These are phyloP conservation scores for Aspergillus oerlinghausenensis DNA, from an alignment of 2,329 filamentous ascomycete species.

Conservation along the genomic window DNA sequence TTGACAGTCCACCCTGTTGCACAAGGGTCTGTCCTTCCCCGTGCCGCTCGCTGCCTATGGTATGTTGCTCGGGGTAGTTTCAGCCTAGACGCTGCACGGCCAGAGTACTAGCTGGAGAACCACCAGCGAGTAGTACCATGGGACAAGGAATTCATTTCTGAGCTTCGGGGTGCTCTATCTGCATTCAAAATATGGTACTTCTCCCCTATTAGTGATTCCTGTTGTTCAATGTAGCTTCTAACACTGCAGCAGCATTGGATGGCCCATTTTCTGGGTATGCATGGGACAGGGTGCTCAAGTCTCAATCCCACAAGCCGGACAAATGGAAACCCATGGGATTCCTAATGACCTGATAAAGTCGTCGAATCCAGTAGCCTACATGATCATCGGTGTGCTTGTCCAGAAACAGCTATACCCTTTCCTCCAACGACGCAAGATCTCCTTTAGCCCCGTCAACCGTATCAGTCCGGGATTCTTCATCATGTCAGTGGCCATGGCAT, in stretches of 20 bases:
- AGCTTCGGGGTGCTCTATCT: background rate
- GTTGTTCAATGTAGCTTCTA: background rate
- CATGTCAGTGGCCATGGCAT: constrained; percentile 50
- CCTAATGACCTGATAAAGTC: constrained; percentile 59
- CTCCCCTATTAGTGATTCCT: background rate
- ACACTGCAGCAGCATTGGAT: constrained; percentile 1
- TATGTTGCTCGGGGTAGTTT: background rate
- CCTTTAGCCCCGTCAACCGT: constrained; percentile 54
- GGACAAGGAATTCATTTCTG: constrained; percentile 1
- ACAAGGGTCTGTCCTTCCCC: background rate
- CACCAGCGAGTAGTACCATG: background rate
- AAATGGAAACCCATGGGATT: constrained; percentile 50
- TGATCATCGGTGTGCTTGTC: constrained; percentile 54
- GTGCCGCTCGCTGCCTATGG: background rate
- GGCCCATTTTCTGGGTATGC: constrained; percentile 14
- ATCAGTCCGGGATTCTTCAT: constrained; percentile 55
- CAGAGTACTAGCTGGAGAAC: background rate
- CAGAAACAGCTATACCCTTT: constrained; percentile 52
- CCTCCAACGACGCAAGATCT: constrained; percentile 48
- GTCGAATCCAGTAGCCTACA: constrained; percentile 56
- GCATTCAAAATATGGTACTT: background rate
- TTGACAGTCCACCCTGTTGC: background rate
- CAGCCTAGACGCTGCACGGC: background rate
- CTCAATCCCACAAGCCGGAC: constrained; percentile 46
- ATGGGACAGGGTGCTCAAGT: constrained; percentile 17